These are phyloP conservation scores for Leptographium lundbergii DNA, from an alignment of 2,329 filamentous ascomycete species.

Conservation along the genomic window DNA sequence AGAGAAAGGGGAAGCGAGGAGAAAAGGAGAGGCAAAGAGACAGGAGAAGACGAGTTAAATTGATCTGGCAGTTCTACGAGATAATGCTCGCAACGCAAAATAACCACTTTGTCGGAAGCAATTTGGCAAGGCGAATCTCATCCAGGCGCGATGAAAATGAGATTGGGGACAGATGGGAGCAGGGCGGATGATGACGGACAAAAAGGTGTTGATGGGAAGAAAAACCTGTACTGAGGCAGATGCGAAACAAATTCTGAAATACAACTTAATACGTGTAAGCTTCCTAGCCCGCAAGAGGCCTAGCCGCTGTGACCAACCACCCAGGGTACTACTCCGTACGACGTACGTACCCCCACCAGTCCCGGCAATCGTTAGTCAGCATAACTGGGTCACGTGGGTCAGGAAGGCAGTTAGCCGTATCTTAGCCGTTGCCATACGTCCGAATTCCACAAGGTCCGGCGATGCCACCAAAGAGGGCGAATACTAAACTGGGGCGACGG, in stretches of 20 bases:
- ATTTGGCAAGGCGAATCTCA: neutral
- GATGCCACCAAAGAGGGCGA: neutral
- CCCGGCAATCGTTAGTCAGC: neutral
- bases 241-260: neutral
- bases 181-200: neutral
- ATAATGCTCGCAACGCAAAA: neutral
- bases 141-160: neutral
- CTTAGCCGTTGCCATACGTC: conserved; percentile 3
- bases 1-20: neutral
- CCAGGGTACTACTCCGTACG: no score
- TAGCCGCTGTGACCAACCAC: neutral
- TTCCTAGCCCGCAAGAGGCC: neutral
- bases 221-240: neutral
- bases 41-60: neutral
- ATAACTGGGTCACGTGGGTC: neutral
- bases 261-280: neutral
- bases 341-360: neutral
- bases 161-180: neutral
- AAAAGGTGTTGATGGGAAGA: neutral
- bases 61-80: neutral
- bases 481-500: neutral
- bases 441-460: neutral
- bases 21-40: neutral
- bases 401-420: neutral
- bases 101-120: neutral